These are phyloP conservation scores for Flammula alnicola DNA, from an alignment of 1,284 basidiomycete genomes.

Conservation along the genomic window DNA sequence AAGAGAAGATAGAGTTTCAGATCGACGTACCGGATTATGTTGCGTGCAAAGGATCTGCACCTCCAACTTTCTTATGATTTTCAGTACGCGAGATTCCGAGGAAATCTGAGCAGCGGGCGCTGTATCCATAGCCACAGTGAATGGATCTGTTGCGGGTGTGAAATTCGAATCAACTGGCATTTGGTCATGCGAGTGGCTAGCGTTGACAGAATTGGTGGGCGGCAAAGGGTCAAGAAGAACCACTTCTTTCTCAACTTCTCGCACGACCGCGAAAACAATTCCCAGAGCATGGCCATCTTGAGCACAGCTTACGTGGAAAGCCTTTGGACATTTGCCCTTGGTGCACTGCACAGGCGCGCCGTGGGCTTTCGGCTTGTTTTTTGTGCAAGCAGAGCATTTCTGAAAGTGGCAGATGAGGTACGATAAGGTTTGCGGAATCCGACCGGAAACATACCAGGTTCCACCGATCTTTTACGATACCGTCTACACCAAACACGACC, in stretches of 20 bases:
- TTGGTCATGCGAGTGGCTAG: slow-evolving; percentile 22
- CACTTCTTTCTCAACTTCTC: slow-evolving; percentile 79
- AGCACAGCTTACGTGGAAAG: slow-evolving; percentile 94
- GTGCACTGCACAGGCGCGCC: slow-evolving; percentile 95
- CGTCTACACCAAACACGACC: slow-evolving; percentile 81
- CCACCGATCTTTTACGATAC: slow-evolving; percentile 90
- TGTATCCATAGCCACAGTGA: slow-evolving; percentile 6
- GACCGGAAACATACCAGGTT: slow-evolving; percentile 65
- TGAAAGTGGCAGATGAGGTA: slow-evolving; percentile 33
- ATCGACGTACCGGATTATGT: slow-evolving; percentile 79
- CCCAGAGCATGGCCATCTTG: slow-evolving; percentile 54
- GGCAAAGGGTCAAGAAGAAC: slow-evolving; percentile 52
- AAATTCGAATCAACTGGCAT: slow-evolving; percentile 31
- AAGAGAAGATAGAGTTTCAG: slow-evolving; percentile 5
- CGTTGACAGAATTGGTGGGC: slow-evolving; percentile 2
- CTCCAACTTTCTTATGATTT: slow-evolving; percentile 70
- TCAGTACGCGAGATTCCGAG: slow-evolving; percentile 51
- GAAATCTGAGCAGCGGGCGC: slow-evolving; percentile 7
- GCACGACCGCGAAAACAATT: slow-evolving; percentile 63
- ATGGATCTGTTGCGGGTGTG: slow-evolving; percentile 11
- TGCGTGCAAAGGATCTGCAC: slow-evolving; percentile 78
- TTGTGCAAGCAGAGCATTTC: slow-evolving; percentile 89
- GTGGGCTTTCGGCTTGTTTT: slow-evolving; percentile 66
- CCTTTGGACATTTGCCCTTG: slow-evolving; percentile 90
- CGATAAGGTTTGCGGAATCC: slow-evolving; percentile 12